A percentile compares a stretch with the other conserved stretches of the same genome.
Evolutionary conservation across 257 asterid genomes (phyloP).

Genomic region (Fraxinus quadrangulata): DNA sequence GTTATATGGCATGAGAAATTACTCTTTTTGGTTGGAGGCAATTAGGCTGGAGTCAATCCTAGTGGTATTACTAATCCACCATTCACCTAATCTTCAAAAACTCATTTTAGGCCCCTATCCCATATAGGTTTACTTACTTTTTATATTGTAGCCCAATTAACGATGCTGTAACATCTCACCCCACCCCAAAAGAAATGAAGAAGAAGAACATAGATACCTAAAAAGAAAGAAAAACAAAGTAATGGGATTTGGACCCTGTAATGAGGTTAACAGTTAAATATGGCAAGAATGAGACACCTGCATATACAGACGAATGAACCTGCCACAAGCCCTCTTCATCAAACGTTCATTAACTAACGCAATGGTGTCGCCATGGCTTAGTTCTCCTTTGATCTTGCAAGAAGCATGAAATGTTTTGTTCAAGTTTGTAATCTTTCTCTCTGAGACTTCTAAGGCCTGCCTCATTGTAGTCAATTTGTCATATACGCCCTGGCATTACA

Average conservation of each 20-base stretch:
- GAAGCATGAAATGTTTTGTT: conserved; percentile 48
- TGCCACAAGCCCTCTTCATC: conserved; percentile 48
- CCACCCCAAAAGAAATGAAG: conserved; percentile 1
- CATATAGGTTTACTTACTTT: conserved; percentile 5
- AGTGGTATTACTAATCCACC: background rate
- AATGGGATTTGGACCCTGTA: conserved; percentile 18
- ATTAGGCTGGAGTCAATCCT: conserved; percentile 9
- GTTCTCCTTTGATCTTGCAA: conserved; percentile 62
- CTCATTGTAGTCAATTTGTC: conserved; percentile 53
- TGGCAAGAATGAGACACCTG: conserved; percentile 54
- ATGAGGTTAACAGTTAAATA: conserved; percentile 1
- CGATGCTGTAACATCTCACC: conserved; percentile 5
- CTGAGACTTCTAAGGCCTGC: conserved; percentile 54
- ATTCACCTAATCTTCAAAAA: background rate
- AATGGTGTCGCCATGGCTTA: conserved; percentile 47
- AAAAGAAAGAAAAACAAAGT: conserved; percentile 12
- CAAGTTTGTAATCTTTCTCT: conserved; percentile 49
- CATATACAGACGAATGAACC: conserved; percentile 54
- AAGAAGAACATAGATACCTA: conserved; percentile 11
- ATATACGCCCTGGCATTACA: conserved; percentile 45
- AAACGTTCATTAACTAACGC: conserved; percentile 53
- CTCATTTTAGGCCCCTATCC: conserved; percentile 3
- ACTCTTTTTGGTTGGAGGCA: background rate
- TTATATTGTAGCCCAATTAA: background rate
- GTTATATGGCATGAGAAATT: conserved; percentile 9